Base-by-base conservation (phyloP, 768 basidiomycete species). In the Lactarius indigo region DNA sequence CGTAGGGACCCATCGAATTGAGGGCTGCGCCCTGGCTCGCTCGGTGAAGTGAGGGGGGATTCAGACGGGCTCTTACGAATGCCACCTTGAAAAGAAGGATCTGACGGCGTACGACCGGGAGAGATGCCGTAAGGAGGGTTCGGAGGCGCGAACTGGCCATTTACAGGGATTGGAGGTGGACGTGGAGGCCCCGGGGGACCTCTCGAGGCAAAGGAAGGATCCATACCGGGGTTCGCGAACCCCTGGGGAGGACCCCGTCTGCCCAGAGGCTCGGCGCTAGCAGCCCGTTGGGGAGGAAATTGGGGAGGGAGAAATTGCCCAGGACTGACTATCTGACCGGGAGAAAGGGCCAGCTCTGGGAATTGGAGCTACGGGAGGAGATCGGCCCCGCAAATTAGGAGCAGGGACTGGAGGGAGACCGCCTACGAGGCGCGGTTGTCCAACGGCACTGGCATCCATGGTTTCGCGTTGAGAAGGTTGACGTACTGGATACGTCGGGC, bases 1-100 rank as follows among this genome's bases (percentile, higher is more conserved):
- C 78, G 71, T n/a, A 78, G 81, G 30, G 81, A 78, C 5, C 73
- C 64, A 13, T 73, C 69, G 7, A 79, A 76, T 17, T 78, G 50
- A 17, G 60, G 47, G 12, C 9, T 39, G 3, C 28, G 74, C 55
- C 64, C 57, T 13, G 65, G 70, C 20, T 81, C 81, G 64, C 79
- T 74, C 64, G 84, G 84, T 57, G 84, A 79, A 72, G 79, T 79
- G 33, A 91, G 79, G 17, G 87, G 89, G 26, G 83, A 83, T 28
- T 83, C 77, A 15, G 90, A 90, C 26, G 81, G 75, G 12, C 83
- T 83, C 73, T 87, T 88, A 37, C 77, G 80, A 33, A 83, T 68
- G 17, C 69, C 75, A 30, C 73, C 74, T n/a, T 76, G 73, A 55
- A 73, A 70, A 0, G 75, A 66, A 2, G 74, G 71, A 30, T 73